Conservation (phyloP, 805 yeast species). For the Kazachstania martiniae region DNA sequence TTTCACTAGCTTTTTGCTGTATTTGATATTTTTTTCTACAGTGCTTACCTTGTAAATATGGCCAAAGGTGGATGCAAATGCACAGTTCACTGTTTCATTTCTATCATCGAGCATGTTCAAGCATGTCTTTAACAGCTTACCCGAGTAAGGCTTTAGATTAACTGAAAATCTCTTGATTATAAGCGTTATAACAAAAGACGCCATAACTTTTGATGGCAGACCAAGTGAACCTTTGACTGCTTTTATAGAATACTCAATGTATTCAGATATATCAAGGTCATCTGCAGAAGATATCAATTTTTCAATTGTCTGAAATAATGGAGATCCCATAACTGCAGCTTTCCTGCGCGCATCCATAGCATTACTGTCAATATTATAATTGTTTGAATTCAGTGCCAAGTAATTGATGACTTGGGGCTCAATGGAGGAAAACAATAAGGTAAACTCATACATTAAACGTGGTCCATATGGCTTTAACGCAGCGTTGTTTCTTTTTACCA, state of each 20-base stretch:
- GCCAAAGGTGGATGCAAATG: constrained; percentile 76
- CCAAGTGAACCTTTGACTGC: constrained; percentile 70
- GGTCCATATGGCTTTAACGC: constrained; percentile 61
- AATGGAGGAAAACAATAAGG: constrained; percentile 65
- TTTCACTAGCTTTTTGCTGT: constrained; percentile 38
- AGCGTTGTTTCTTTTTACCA: constrained; percentile 53
- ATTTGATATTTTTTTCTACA: constrained; percentile 39
- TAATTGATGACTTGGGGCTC: constrained; percentile 90
- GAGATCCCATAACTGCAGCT: constrained; percentile 67
- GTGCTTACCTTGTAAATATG: constrained; percentile 58
- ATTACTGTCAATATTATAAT: constrained; percentile 60
- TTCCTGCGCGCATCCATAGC: constrained; percentile 71
- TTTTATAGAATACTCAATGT: constrained; percentile 37
- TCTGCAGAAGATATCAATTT: constrained; percentile 50
- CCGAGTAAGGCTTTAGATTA: constrained; percentile 41
- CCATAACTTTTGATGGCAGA: constrained; percentile 82
- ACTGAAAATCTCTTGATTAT: constrained; percentile 47
- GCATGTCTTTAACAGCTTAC: constrained; percentile 49
- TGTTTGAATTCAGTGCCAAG: constrained; percentile 76
- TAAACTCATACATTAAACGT: constrained; percentile 54
- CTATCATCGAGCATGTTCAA: constrained; percentile 51
- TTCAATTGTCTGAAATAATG: constrained; percentile 82
- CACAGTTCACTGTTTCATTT: constrained; percentile 59
- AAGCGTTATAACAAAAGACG: constrained; percentile 60
- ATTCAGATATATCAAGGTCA: constrained; percentile 31